Base-by-base conservation (phyloP, 2,329 filamentous ascomycete genomes). In the Ascochyta clinopodiicola region DNA sequence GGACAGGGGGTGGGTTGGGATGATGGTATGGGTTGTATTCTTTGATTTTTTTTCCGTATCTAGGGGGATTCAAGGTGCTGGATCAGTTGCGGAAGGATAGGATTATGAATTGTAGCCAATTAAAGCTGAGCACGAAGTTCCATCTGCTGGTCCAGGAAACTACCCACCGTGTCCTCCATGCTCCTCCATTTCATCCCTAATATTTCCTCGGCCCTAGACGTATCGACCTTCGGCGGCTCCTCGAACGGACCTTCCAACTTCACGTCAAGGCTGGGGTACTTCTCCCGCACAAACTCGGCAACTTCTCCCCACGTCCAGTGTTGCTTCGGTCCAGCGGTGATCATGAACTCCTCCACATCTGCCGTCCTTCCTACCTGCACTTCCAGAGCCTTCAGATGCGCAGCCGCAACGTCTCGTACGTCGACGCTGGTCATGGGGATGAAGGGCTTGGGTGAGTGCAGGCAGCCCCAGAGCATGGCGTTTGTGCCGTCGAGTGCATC, bases 351-450 rank as follows among this genome's bases (percentile, higher is more conserved):
- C 7, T 38, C 51, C 10, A 54, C 51, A 25, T 48, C 21, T 1
- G 12, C 7, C 17, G 5, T 22, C 3, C 17, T 9, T 5, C n/a
- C 21, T 10, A 44, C 31, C 36, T 38, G 4, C 3, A 54, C 17
- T 9, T 44, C 31, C 1, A 61, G 38, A 17, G 66, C 67, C 31
- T 47, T 57, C 9, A 72, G 19, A 32, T 73, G 70, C 21, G 64
- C 64, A 22, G 58, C 39, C 1, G 69, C 67, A 19, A 71, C 65
- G 35, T 73, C 66, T n/a, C 57, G 45, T 4, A 72, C 63, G 22
- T 73, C 63, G 0, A 72, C 61, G 7, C 53, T 51, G 1, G 43
- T n/a, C 7, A 54, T 52, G 2, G 58, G 51, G n/a, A 62, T 43
- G 1, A 40, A 21, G 3, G 67, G 69, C 15, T 56, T 44, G 4